Evolutionary conservation across 345 rosid species (phyloP).

Genomic region (Gossypium australe): DNA sequence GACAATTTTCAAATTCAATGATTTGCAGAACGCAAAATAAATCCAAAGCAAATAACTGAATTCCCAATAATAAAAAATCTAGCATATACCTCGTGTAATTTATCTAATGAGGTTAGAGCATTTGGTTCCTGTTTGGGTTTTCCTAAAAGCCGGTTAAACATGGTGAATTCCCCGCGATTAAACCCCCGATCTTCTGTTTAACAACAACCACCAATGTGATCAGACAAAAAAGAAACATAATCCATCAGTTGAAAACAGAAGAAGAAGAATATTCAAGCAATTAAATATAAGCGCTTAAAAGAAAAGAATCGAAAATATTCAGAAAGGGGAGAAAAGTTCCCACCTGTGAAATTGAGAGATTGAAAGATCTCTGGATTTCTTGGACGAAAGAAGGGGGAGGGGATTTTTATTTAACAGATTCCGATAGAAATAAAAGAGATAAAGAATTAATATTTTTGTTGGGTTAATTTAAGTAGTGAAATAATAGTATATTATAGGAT

Average conservation of each 20-base stretch:
- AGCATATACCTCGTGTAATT: slow-evolving; percentile 49
- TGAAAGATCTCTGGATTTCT: background rate
- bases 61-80: background rate
- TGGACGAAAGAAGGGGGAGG: background rate
- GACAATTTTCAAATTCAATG: background rate
- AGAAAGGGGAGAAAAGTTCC: background rate
- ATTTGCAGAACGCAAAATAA: background rate
- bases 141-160: slow-evolving; percentile 82
- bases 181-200: slow-evolving; percentile 29
- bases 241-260: background rate
- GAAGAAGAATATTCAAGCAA: background rate
- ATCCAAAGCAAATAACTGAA: background rate
- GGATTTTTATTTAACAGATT: background rate
- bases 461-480: background rate
- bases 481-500: too few relatives aligned
- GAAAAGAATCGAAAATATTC: background rate
- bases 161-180: slow-evolving; percentile 29
- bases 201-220: slow-evolving; percentile 1
- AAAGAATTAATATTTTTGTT: background rate
- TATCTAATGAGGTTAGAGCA: slow-evolving; percentile 70
- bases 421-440: background rate
- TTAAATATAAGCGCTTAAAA: background rate
- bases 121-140: slow-evolving; percentile 78
- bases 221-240: slow-evolving; percentile 13
- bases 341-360: slow-evolving; percentile 8